These are phyloP conservation scores for Calonectria hongkongensis DNA, from an alignment of 2,329 filamentous ascomycete genomes.

Conservation along the genomic window DNA sequence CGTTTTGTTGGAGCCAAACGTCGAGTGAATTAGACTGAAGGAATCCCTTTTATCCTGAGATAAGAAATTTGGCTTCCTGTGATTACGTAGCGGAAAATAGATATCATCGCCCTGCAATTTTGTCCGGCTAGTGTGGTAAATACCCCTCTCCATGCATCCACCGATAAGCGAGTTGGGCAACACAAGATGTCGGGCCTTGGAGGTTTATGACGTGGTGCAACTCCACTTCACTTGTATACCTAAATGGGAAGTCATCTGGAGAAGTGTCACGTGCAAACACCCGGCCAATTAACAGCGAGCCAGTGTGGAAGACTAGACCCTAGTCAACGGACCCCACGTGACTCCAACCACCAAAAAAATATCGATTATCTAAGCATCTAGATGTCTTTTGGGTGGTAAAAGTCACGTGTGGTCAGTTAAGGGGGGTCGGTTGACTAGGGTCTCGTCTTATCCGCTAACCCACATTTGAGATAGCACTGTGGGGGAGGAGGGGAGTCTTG, in stretches of 20 bases:
- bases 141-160: neutral
- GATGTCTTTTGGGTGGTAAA: too few species aligned
- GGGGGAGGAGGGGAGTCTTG: neutral
- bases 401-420: too few species aligned
- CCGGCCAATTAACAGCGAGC: neutral
- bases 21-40: neutral
- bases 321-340: too few species aligned
- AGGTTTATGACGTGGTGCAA: neutral
- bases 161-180: neutral
- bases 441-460: neutral
- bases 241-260: neutral
- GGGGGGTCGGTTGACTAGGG: neutral
- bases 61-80: neutral
- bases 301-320: too few species aligned
- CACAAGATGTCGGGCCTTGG: neutral
- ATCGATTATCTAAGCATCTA: too few species aligned
- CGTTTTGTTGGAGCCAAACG: neutral
- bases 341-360: too few species aligned
- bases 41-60: neutral
- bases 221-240: neutral
- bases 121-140: neutral
- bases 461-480: neutral
- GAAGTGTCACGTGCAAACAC: neutral
- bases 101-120: neutral
- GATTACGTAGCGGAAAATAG: neutral